These are phyloP conservation scores for Aspergillus japonicus DNA, from an alignment of 2,329 filamentous ascomycete genomes.

Conservation along the genomic window DNA sequence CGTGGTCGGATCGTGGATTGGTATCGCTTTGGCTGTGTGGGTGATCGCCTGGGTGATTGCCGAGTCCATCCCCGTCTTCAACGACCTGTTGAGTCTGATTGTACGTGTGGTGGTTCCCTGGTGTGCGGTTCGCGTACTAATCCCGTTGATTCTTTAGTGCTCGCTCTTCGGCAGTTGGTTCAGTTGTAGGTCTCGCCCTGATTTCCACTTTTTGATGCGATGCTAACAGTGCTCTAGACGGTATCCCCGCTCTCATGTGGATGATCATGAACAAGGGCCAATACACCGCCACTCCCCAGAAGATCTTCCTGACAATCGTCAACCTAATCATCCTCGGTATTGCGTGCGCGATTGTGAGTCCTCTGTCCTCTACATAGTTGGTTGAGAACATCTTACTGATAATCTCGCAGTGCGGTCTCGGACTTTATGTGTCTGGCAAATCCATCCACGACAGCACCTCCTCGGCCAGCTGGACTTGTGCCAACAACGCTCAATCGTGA, in stretches of 20 bases:
- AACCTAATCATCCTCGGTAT: conserved; percentile 44
- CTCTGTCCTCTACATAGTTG: background rate
- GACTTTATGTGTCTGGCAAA: conserved; percentile 42
- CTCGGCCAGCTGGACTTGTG: conserved; percentile 40
- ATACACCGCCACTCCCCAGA: conserved; percentile 41
- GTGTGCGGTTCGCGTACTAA: too few relatives aligned
- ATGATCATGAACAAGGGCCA: conserved; percentile 48
- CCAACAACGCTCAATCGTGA: conserved; percentile 30
- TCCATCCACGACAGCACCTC: conserved; percentile 37
- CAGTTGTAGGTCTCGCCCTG: conserved; percentile 41
- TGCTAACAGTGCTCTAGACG: conserved; percentile 25
- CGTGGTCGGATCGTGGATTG: conserved; percentile 58
- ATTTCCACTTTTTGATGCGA: background rate
- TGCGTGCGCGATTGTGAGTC: conserved; percentile 31
- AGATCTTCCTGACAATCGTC: conserved; percentile 46
- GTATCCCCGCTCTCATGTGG: conserved; percentile 49
- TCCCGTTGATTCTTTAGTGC: conserved; percentile 25
- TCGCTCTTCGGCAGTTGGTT: conserved; percentile 68
- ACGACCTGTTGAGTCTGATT: conserved; percentile 63
- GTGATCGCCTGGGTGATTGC: conserved; percentile 65
- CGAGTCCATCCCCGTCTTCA: conserved; percentile 68
- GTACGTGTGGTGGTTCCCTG: conserved; percentile 19
- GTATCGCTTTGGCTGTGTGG: conserved; percentile 57
- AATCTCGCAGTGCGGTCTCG: conserved; percentile 36
- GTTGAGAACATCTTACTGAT: background rate